Evolutionary conservation across 306 rosid genomes (phyloP).

Genomic region (Hippophae rhamnoides): DNA sequence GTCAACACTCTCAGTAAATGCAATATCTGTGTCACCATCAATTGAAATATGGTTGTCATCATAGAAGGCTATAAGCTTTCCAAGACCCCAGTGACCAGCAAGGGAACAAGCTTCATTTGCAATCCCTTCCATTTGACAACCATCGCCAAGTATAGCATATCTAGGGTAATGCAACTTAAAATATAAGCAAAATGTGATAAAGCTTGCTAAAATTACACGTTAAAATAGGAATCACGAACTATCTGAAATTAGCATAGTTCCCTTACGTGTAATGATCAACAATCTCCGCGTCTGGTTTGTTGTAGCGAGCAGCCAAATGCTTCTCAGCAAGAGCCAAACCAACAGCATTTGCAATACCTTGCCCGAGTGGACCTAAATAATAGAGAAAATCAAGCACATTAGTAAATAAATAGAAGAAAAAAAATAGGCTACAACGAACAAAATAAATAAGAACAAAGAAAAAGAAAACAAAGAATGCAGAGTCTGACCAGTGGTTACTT

Average conservation of each 20-base stretch:
- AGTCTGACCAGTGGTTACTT: conserved; percentile 88
- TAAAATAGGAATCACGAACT: not conserved
- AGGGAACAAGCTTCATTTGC: conserved; percentile 85
- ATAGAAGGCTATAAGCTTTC: conserved; percentile 86
- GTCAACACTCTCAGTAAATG: conserved; percentile 84
- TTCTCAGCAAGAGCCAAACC: conserved; percentile 98
- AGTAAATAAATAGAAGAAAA: not conserved
- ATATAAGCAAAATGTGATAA: conserved; percentile 8
- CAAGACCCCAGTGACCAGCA: conserved; percentile 99
- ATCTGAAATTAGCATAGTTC: not conserved
- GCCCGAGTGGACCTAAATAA: conserved; percentile 90
- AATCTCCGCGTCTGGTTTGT: conserved; percentile 83
- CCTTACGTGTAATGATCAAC: conserved; percentile 92
- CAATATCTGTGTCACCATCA: conserved; percentile 90
- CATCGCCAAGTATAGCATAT: conserved; percentile 78
- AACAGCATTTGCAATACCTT: conserved; percentile 94
- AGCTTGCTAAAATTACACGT: not conserved
- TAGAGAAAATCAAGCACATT: conserved; percentile 1
- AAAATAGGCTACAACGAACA: not conserved
- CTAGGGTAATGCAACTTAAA: conserved; percentile 29
- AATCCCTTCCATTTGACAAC: conserved; percentile 98
- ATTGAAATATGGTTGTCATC: conserved; percentile 99
- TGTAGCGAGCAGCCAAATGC: conserved; percentile 93
- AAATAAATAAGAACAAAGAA: not conserved
- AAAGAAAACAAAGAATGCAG: not conserved